Conservation (phyloP, 305 asterid genomes). For the Fraxinus angustifolia region DNA sequence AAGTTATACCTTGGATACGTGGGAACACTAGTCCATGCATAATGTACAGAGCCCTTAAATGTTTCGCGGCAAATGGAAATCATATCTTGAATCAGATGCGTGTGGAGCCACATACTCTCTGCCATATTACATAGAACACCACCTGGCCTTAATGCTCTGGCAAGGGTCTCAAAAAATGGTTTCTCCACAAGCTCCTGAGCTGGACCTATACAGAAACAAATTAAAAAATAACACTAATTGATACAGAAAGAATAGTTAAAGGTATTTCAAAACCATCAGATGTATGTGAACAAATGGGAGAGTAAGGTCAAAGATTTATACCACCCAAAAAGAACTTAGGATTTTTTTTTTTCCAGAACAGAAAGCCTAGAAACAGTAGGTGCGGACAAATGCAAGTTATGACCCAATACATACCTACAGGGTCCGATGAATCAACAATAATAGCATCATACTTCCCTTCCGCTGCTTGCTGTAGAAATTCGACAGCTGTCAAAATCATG, state of each 20-base stretch:
- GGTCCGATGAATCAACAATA: slow-evolving; percentile 94
- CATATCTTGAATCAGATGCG: slow-evolving; percentile 91
- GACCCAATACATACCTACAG: slow-evolving; percentile 65
- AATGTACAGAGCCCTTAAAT: slow-evolving; percentile 81
- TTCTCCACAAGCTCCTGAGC: slow-evolving; percentile 89
- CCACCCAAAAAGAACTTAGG: neutral
- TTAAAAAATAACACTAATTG: neutral
- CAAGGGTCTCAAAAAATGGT: slow-evolving; percentile 81
- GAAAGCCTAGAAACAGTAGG: neutral
- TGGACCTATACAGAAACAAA: slow-evolving; percentile 56
- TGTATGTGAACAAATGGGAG: neutral
- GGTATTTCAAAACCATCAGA: neutral
- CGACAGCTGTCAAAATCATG: slow-evolving; percentile 57
- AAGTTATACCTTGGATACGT: slow-evolving; percentile 81
- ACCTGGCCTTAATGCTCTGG: slow-evolving; percentile 83
- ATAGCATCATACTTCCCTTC: slow-evolving; percentile 80
- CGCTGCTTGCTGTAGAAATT: slow-evolving; percentile 58
- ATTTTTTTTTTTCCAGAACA: neutral
- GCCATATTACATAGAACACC: slow-evolving; percentile 98
- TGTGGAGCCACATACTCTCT: slow-evolving; percentile 98
- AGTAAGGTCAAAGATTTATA: neutral
- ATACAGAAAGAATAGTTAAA: neutral
- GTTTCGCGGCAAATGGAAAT: slow-evolving; percentile 62
- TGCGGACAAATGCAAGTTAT: neutral
- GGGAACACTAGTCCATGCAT: slow-evolving; percentile 96